These are phyloP conservation scores for Helichrysum umbraculigerum DNA, from an alignment of 129 eudicot species.

Conservation along the genomic window DNA sequence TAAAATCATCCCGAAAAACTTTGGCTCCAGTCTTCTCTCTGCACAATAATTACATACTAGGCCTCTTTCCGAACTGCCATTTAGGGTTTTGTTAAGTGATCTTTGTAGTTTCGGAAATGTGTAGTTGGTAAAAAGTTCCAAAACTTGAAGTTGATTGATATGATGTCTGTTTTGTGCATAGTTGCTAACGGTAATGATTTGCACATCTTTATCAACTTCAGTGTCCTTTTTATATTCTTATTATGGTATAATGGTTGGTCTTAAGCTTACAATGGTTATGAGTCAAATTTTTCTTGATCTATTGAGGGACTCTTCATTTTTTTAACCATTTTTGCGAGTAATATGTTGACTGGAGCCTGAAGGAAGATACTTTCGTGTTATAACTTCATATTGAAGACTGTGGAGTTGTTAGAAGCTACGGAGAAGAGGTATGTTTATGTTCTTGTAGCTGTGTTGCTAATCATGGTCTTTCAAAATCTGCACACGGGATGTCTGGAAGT, in stretches of 20 bases:
- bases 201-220: not conserved
- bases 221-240: not conserved
- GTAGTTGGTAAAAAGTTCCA: not conserved
- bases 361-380: not conserved
- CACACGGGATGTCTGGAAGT: not conserved
- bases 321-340: not conserved
- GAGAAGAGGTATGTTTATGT: conserved; percentile 6
- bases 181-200: not conserved
- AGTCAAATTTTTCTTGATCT: too few relatives aligned
- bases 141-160: not conserved
- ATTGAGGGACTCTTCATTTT: too few relatives aligned
- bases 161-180: not conserved
- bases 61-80: too few relatives aligned
- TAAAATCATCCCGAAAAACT: too few relatives aligned
- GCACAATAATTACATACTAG: too few relatives aligned
- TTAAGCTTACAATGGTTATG: not conserved
- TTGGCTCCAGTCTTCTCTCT: too few relatives aligned
- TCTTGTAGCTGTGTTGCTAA: not conserved
- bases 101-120: not conserved
- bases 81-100: too few relatives aligned
- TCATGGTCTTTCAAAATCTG: not conserved
- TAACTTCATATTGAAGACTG: not conserved
- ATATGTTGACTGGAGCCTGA: not conserved
- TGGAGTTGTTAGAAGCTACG: not conserved
- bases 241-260: not conserved